These are phyloP conservation scores for Opeltia flavorubescens DNA, from an alignment of 495 filamentous ascomycete species.

Conservation along the genomic window DNA sequence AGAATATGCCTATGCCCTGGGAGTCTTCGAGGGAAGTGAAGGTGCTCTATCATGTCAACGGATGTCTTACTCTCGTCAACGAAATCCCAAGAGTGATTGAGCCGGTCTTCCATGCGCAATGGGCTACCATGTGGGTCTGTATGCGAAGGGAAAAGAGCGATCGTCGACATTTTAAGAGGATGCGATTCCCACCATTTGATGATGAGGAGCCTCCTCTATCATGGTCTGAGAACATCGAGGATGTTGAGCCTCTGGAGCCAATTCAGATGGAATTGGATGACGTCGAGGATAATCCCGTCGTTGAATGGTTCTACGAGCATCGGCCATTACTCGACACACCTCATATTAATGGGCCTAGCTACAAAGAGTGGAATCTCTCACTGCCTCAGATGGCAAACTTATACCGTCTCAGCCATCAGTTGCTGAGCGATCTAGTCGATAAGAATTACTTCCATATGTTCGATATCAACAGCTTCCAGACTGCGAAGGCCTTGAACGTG, in stretches of 20 bases:
- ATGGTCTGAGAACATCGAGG: constrained; percentile 98
- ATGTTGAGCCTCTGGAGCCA: constrained; percentile 92
- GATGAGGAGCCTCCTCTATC: constrained; percentile 96
- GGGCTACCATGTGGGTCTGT: constrained; percentile 98
- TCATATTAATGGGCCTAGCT: constrained; percentile 93
- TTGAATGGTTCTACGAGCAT: constrained; percentile 97
- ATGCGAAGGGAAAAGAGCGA: constrained; percentile 99
- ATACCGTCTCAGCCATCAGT: constrained; percentile 79
- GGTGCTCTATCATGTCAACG: constrained; percentile 96
- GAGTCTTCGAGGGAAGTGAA: constrained; percentile 91
- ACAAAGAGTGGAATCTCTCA: constrained; percentile 89
- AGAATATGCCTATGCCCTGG: constrained; percentile 99
- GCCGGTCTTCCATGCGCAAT: constrained; percentile 96
- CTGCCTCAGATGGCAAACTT: constrained; percentile 94
- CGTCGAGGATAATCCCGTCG: constrained; percentile 79
- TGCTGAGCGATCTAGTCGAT: constrained; percentile 86
- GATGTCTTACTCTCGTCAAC: constrained; percentile 92
- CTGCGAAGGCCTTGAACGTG: constrained; percentile 94
- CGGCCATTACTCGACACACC: constrained; percentile 79
- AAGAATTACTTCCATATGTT: constrained; percentile 99
- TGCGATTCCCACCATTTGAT: constrained; percentile 98
- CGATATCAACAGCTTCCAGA: constrained; percentile 86
- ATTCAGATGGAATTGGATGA: constrained; percentile 99
- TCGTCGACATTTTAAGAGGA: constrained; percentile 90
- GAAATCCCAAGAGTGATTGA: constrained; percentile 95